Evolutionary conservation across 768 basidiomycete species (phyloP), one percentile per base, ranked within the genome.

Genomic region (Xanthoconium stramineum): DNA sequence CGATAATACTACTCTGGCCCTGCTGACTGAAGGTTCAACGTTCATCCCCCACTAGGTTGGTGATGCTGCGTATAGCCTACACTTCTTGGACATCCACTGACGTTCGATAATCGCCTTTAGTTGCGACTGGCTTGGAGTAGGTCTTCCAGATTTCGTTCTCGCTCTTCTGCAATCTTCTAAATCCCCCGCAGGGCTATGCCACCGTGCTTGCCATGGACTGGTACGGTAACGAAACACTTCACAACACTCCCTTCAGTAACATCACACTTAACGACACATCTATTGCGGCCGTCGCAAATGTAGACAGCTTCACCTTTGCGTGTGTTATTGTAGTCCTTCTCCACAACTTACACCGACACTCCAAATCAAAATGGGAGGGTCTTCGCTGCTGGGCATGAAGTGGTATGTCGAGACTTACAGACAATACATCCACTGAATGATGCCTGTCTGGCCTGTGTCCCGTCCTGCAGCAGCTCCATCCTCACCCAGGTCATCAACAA

Each of bases 251-350:
- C 14, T 73, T 77, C 15, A 76, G 60, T 6, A 84, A 85, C 57
- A 84, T 86, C 72, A 84, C 84, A 0, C 77, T 86, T 29, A 50
- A 75, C 37, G 82, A 79, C 2, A 69, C 65, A 6, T 60, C 81
- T 0, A 78, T 87, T 6, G 85, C 83, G 0, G 80, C 83, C 0
- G 75, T 85, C 17, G 79, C 83, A 64, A 85, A 86, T 49, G 80
- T 87, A 35, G 83, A 82, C 59, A 83, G 83, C 55, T 85, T 86
- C 63, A 75, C 81, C 0, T 88, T 87, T 66, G 86, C 83, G 83
- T 85, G 53, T 61, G 84, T 78, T 20, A 13, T 36, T 10, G 29
- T 35, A n/a, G 12, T 46, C 28, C 0, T 1, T 32, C 28, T 13
- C 28, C 14, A 10, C 24, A 2, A 24, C 24, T n/a, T 20, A 28